phyloP scores from a whole-genome alignment of 1,139 yeast species.

The Yamadazyma membranifaciens region DNA sequence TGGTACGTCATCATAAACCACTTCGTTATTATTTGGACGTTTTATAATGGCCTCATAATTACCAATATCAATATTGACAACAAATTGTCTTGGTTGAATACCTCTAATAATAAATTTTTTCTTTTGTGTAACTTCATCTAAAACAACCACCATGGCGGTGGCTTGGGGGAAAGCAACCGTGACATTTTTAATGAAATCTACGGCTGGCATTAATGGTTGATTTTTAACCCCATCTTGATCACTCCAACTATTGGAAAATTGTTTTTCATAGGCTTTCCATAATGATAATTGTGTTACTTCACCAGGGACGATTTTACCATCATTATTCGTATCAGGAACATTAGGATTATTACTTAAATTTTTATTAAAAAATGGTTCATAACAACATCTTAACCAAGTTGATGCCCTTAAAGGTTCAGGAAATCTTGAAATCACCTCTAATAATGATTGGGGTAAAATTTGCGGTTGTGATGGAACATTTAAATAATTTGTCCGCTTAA shows the following conservation, averaged over 20 bases:
- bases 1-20: conserved; percentile 22
- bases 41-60: conserved; percentile 45
- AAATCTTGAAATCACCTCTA: conserved; percentile 58
- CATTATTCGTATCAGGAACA: conserved; percentile 10
- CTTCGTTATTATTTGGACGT: conserved; percentile 17
- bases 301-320: conserved; percentile 41
- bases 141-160: conserved; percentile 84
- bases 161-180: conserved; percentile 88
- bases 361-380: conserved; percentile 52
- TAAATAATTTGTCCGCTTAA: conserved; percentile 34
- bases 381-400: conserved; percentile 91
- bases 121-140: conserved; percentile 43
- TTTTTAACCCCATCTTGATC: conserved; percentile 33
- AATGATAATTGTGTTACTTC: conserved; percentile 94
- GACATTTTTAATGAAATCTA: conserved; percentile 92
- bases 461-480: conserved; percentile 63
- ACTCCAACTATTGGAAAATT: conserved; percentile 54
- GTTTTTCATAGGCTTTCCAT: conserved; percentile 93
- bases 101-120: conserved; percentile 91
- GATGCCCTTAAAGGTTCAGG: conserved; percentile 93
- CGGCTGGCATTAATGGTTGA: conserved; percentile 82
- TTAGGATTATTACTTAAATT: conserved; percentile 9
- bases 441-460: conserved; percentile 55
- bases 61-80: conserved; percentile 43
- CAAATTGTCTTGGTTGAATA: conserved; percentile 52